Base-by-base conservation (phyloP, 768 basidiomycete species). In the Obba rivulosa region DNA sequence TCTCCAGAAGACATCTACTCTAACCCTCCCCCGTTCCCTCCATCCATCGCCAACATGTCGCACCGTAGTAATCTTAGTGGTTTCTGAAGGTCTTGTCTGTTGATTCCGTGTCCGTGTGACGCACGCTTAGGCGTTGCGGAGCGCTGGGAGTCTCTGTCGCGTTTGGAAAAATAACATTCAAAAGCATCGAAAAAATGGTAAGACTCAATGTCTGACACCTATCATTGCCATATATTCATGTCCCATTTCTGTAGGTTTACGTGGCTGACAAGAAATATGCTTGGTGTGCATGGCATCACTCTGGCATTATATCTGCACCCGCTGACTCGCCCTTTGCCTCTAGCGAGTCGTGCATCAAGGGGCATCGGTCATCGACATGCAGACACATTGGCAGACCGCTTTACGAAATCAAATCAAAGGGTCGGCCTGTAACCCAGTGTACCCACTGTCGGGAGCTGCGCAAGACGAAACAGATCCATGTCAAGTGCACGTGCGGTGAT, bases 311-410 rank as follows among this genome's bases (percentile, higher is more conserved):
- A 23, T 11, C 25, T 22, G n/a, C 34, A 4, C 39, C 36, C 51
- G 22, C 42, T 20, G 5, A 5, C 28, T 31, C 7, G 13, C 7
- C 28, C 28, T 31, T 7, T 13, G 28, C 28, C 5, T n/a, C n/a
- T 40, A 92, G 91, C 66, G 88, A 88, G 72, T 87, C 89, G 56
- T 95, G 92, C 71, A 93, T 93, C 68, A 92, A 92, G 69, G 92
- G 92, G 16, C 92, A 95, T 68, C 81, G 92, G 42, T 93, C 92
- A 14, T 90, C 89, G 14, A 78, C 82, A 24, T 95, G 92, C 70
- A 84, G 81, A 61, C 92, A 95, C 64, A 85, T 81, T 45, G 89
- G 92, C 64, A 79, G 92, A 36, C 85, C 91, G 34, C 75, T 95
- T 44, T 92, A 84, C 64, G 90, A 79, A 76, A 87, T 83, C 55